phyloP scores from a whole-genome alignment of 2,329 filamentous ascomycete genomes.

The Xylariaceae sp. region DNA sequence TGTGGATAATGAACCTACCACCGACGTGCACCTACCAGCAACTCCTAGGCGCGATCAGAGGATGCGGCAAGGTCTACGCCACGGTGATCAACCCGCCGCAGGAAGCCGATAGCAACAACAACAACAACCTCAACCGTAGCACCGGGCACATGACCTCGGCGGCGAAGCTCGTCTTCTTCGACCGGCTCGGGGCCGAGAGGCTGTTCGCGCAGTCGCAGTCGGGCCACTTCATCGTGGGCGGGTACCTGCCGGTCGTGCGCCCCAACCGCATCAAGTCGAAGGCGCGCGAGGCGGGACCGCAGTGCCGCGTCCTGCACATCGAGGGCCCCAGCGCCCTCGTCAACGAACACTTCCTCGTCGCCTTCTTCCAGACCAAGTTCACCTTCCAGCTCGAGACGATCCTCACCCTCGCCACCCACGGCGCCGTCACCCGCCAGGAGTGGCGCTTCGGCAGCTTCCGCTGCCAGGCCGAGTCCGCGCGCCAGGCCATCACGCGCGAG shows the following conservation, averaged over 20 bases:
- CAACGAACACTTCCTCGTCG: conserved; percentile 43
- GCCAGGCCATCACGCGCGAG: conserved; percentile 24
- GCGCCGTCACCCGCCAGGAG: conserved; percentile 43
- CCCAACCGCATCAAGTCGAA: conserved; percentile 53
- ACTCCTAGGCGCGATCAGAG: conserved; percentile 48
- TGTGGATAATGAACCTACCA: conserved; percentile 58
- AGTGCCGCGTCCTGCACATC: conserved; percentile 55
- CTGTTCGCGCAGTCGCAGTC: conserved; percentile 50
- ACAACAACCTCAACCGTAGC: conserved; percentile 47
- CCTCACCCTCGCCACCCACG: conserved; percentile 30
- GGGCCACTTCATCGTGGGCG: conserved; percentile 45
- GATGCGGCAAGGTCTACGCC: conserved; percentile 55
- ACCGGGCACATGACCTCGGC: conserved; percentile 35
- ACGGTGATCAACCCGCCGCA: conserved; percentile 55
- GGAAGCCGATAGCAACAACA: conserved; percentile 35
- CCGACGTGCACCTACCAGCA: conserved; percentile 44
- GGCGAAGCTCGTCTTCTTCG: conserved; percentile 48
- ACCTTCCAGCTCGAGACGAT: conserved; percentile 52
- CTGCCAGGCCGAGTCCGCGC: conserved; percentile 55
- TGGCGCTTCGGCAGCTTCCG: conserved; percentile 59
- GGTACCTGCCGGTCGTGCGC: conserved; percentile 42
- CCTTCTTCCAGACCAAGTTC: conserved; percentile 48
- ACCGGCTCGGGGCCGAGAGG: conserved; percentile 49
- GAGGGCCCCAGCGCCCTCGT: conserved; percentile 48
- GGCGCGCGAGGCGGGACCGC: conserved; percentile 28